A percentile compares a stretch with the other conserved stretches of the same genome.
These are phyloP conservation scores for Elsinoe batatas DNA, from an alignment of 2,329 filamentous ascomycete genomes.

Conservation along the genomic window DNA sequence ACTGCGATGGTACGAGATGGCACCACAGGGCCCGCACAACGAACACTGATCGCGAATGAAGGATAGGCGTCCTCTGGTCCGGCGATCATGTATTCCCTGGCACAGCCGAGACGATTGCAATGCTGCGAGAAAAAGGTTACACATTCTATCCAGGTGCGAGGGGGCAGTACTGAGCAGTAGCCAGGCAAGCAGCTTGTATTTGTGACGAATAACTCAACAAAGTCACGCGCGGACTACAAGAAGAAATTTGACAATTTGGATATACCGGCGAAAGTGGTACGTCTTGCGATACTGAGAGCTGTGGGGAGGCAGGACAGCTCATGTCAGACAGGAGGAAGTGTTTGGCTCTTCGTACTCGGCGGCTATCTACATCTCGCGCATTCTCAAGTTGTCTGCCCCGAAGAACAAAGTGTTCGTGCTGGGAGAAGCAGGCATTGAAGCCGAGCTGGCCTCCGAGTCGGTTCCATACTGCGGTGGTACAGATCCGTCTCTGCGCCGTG, in stretches of 20 bases:
- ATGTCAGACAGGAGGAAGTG: constrained; percentile 61
- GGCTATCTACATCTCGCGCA: constrained; percentile 89
- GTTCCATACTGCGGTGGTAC: constrained; percentile 79
- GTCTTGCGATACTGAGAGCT: neutral
- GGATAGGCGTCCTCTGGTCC: constrained; percentile 86
- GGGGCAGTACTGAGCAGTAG: neutral
- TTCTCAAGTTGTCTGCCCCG: constrained; percentile 65
- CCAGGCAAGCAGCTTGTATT: constrained; percentile 86
- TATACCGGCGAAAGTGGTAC: constrained; percentile 61
- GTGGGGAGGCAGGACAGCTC: neutral
- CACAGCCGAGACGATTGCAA: constrained; percentile 72
- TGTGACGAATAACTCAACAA: constrained; percentile 98
- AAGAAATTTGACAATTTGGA: constrained; percentile 78
- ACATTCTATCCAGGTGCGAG: neutral
- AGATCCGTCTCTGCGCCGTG: constrained; percentile 64
- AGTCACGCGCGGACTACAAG: constrained; percentile 83
- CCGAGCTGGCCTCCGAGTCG: constrained; percentile 71
- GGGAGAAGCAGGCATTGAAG: constrained; percentile 83
- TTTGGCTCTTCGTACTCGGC: constrained; percentile 94
- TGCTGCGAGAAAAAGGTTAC: constrained; percentile 70
- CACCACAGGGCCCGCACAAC: neutral
- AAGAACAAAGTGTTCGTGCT: constrained; percentile 93
- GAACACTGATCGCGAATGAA: constrained; percentile 32
- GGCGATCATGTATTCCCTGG: constrained; percentile 82
- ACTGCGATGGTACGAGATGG: constrained; percentile 71